phyloP scores from a whole-genome alignment of 2,329 filamentous ascomycete species.

The Aureobasidium sp. region DNA sequence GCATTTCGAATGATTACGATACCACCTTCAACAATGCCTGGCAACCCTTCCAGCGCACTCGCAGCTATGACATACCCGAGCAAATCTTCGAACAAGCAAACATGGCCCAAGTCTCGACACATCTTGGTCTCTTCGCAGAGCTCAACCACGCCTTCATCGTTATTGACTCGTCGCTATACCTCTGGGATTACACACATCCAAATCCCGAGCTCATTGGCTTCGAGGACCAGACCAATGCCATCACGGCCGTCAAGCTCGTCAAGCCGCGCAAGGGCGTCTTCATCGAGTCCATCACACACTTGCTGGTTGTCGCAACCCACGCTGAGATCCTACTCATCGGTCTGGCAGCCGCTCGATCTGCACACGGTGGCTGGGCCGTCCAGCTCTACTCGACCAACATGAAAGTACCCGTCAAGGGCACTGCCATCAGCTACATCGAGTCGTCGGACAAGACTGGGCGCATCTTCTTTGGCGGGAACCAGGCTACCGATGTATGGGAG shows the following conservation, averaged over 20 bases:
- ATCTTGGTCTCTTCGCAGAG: slow-evolving; percentile 91
- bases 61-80: slow-evolving; percentile 84
- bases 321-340: slow-evolving; percentile 82
- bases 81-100: slow-evolving; percentile 91
- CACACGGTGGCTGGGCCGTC: slow-evolving; percentile 62
- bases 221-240: slow-evolving; percentile 79
- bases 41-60: slow-evolving; percentile 81
- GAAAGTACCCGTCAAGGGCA: slow-evolving; percentile 65
- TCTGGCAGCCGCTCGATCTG: slow-evolving; percentile 56
- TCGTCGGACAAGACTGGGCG: slow-evolving; percentile 72
- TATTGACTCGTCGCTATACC: slow-evolving; percentile 90
- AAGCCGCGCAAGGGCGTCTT: slow-evolving; percentile 83
- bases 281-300: slow-evolving; percentile 71
- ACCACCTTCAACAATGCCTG: slow-evolving; percentile 60
- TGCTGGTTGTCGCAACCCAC: slow-evolving; percentile 82
- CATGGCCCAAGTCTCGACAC: slow-evolving; percentile 73
- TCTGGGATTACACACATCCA: slow-evolving; percentile 96
- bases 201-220: slow-evolving; percentile 87
- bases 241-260: slow-evolving; percentile 83
- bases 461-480: slow-evolving; percentile 81
- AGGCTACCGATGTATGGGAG: slow-evolving; percentile 83
- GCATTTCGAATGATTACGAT: slow-evolving; percentile 87
- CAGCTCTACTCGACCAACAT: slow-evolving; percentile 84
- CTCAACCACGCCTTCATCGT: slow-evolving; percentile 92
- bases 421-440: slow-evolving; percentile 68